Base-by-base conservation (phyloP, 805 yeast species). In the Ogataea neopini region DNA sequence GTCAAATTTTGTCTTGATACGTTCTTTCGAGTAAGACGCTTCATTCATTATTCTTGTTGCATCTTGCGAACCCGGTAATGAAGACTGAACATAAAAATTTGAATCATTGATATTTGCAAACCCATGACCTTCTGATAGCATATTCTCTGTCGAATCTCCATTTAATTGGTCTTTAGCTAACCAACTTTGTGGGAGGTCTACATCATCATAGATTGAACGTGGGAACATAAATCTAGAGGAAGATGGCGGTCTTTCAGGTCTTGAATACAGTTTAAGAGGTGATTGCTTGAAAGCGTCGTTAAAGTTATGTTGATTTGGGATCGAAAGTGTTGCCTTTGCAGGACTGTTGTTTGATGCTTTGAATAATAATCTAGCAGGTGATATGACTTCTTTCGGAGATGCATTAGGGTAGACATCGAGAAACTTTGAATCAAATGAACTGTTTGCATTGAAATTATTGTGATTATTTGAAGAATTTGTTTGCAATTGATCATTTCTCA, bases 1-100 rank as follows among this genome's bases (percentile, higher is more conserved):
- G 25, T 49, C 48, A 28, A 47, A 43, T 30, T 38, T 52, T 19
- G 43, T 26, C 22, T 38, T 52, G 10, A 14, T 9, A 11, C 46
- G 43, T 18, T 45, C 57, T 35, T 49, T 54, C 18, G 47, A 45
- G 30, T 43, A 51, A 3, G 53, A 43, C 1, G 44, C 36, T 13
- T 52, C 58, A 14, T 47, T 49, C 26, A 50, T 22, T 4, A 48
- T 25, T 36, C 51, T 36, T 10, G 53, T 44, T 1, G 52, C 51
- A 33, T 55, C 59, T 20, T 46, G 52, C 2, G 59, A 55, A 4
- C 53, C 56, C 15, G 56, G 54, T 14, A 55, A 29, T 2, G 59
- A 55, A 9, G 56, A 50, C 32, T 41, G 52, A 14, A 52, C 45
- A 19, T 40, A 49, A 34, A 55, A 52, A 15, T 52, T 50, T 3